A percentile compares a stretch with the other conserved stretches of the same genome.
phyloP scores from a whole-genome alignment of 2,329 filamentous ascomycete species.

The Botrytis elliptica region DNA sequence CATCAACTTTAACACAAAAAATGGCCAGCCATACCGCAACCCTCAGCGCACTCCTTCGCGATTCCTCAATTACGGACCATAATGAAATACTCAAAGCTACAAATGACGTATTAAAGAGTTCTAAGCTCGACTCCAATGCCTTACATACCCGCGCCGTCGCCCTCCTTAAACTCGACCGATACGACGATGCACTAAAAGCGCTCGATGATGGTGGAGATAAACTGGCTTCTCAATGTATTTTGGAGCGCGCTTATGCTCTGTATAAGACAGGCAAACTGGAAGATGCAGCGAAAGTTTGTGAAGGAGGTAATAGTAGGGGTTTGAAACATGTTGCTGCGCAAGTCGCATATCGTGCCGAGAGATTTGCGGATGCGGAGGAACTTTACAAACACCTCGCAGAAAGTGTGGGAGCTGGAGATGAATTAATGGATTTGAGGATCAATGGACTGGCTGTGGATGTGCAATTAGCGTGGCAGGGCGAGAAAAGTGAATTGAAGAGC shows the following conservation, averaged over 20 bases:
- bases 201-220: slow-evolving; percentile 62
- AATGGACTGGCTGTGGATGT: slow-evolving; percentile 71
- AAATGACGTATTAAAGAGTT: slow-evolving; percentile 60
- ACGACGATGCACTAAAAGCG: slow-evolving; percentile 70
- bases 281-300: slow-evolving; percentile 51
- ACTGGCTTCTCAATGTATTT: slow-evolving; percentile 58
- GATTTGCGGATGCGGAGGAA: slow-evolving; percentile 64
- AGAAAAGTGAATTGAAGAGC: slow-evolving; percentile 34
- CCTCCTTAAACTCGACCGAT: slow-evolving; percentile 78
- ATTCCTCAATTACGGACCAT: slow-evolving; percentile 64
- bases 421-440: slow-evolving; percentile 73
- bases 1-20: not conserved
- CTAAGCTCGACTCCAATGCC: slow-evolving; percentile 56
- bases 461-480: slow-evolving; percentile 69
- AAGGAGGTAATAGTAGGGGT: slow-evolving; percentile 29
- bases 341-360: slow-evolving; percentile 71
- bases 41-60: slow-evolving; percentile 45
- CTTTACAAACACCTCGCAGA: slow-evolving; percentile 61
- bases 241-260: slow-evolving; percentile 79
- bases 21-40: slow-evolving; percentile 36
- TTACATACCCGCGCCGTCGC: slow-evolving; percentile 72
- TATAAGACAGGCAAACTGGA: slow-evolving; percentile 73
- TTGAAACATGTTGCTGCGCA: slow-evolving; percentile 58
- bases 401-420: slow-evolving; percentile 50
- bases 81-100: slow-evolving; percentile 67